These are phyloP conservation scores for Fallopia convolvulus DNA, from an alignment of 148 eudicot species.

Conservation along the genomic window DNA sequence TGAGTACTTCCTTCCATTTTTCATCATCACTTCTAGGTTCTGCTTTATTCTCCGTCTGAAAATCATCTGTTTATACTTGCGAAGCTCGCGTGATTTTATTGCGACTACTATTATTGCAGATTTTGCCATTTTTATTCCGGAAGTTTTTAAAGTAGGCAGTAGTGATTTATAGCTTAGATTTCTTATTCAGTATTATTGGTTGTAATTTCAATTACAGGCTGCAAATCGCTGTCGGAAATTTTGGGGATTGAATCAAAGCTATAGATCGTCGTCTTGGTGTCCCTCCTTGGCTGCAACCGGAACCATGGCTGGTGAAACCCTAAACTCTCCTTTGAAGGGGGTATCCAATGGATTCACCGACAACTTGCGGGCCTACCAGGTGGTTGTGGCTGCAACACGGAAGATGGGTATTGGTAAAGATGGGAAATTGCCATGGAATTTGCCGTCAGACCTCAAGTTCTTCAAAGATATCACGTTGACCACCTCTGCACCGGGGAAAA, in stretches of 20 bases:
- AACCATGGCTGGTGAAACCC: conserved; percentile 43
- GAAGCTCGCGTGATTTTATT: background rate
- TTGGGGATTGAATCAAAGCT: conserved; percentile 9
- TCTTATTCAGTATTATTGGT: background rate
- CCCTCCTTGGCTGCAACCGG: conserved; percentile 11
- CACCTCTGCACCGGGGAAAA: conserved; percentile 60
- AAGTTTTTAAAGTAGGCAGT: background rate
- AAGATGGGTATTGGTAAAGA: conserved; percentile 93
- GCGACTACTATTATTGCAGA: background rate
- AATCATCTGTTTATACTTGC: too few relatives aligned
- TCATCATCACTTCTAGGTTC: background rate
- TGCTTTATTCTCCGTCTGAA: background rate
- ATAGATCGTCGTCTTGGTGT: conserved; percentile 3
- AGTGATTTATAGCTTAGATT: background rate
- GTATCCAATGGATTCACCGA: conserved; percentile 10
- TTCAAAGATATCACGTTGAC: conserved; percentile 69
- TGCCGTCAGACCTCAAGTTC: conserved; percentile 76
- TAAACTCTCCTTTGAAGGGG: conserved; percentile 23
- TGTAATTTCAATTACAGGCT: conserved; percentile 15
- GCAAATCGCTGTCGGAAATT: background rate
- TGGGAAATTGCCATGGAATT: conserved; percentile 86
- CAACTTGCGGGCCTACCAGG: conserved; percentile 58
- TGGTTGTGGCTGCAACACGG: conserved; percentile 84
- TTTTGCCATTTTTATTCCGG: background rate
- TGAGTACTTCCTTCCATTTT: conserved; percentile 10